phyloP scores from a whole-genome alignment of 2,329 filamentous ascomycete species.

The Zymoseptoria ardabiliae region DNA sequence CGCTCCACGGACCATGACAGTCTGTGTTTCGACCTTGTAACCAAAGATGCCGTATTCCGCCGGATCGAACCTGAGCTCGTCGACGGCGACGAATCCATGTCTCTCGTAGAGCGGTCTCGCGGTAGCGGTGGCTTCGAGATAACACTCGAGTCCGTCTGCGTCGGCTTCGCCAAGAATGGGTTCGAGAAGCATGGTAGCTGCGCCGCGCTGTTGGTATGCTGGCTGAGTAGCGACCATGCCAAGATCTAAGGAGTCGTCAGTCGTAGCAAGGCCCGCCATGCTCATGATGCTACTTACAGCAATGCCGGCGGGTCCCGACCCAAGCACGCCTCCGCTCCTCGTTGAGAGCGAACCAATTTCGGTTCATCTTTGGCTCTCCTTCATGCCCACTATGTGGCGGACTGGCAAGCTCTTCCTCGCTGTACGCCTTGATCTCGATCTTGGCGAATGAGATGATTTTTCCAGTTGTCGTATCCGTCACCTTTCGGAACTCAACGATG shows the following conservation, averaged over 20 bases:
- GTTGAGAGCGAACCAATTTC: slow-evolving; percentile 30
- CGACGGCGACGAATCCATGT: slow-evolving; percentile 26
- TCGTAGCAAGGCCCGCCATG: background rate
- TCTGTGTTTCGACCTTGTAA: slow-evolving; percentile 25
- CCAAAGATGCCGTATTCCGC: slow-evolving; percentile 22
- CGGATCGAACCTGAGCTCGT: slow-evolving; percentile 27
- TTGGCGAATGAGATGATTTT: slow-evolving; percentile 29
- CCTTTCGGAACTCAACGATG: slow-evolving; percentile 21
- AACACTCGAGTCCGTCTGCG: slow-evolving; percentile 32
- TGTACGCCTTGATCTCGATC: slow-evolving; percentile 25
- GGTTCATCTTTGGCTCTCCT: slow-evolving; percentile 25
- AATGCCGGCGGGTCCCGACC: slow-evolving; percentile 22
- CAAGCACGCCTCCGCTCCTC: slow-evolving; percentile 24
- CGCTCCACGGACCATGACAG: slow-evolving; percentile 28
- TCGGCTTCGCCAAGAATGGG: slow-evolving; percentile 38
- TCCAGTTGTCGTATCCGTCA: slow-evolving; percentile 21
- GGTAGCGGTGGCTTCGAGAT: slow-evolving; percentile 36
- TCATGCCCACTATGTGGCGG: slow-evolving; percentile 27
- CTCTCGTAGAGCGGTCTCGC: slow-evolving; percentile 28
- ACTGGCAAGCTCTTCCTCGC: slow-evolving; percentile 19
- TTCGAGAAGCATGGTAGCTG: slow-evolving; percentile 34
- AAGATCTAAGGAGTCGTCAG: slow-evolving; percentile 18
- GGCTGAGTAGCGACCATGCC: slow-evolving; percentile 36
- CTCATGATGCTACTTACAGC: slow-evolving; percentile 20
- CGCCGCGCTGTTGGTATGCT: slow-evolving; percentile 36